phyloP scores from a whole-genome alignment of 164 flowering plant genomes.

The Malania oleifera region DNA sequence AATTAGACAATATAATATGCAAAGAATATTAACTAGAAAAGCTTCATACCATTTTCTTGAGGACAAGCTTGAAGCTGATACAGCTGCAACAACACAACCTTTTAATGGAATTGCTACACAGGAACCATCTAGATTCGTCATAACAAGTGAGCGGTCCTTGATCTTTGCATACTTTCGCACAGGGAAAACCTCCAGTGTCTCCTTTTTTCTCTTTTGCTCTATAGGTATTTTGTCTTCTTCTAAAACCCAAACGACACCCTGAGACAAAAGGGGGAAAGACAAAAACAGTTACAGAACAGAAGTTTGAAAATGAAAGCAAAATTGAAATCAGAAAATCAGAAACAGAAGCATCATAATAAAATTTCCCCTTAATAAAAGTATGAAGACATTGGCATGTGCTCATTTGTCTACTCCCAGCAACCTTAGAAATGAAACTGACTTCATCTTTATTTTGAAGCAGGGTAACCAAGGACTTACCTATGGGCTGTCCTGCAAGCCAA shows the following conservation, averaged over 20 bases:
- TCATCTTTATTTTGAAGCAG: too few relatives aligned
- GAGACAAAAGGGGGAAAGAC: neutral
- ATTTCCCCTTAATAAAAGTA: constrained; percentile 10
- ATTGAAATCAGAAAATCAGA: neutral
- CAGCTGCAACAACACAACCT: constrained; percentile 64
- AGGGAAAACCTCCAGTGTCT: constrained; percentile 80
- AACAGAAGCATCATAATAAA: constrained; percentile 6
- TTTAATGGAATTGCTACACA: constrained; percentile 33
- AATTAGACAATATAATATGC: constrained; percentile 3
- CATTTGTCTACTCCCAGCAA: too few relatives aligned
- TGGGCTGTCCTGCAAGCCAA: too few relatives aligned
- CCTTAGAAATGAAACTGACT: too few relatives aligned
- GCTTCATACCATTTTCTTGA: constrained; percentile 67
- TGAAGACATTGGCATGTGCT: neutral
- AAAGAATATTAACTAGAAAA: constrained; percentile 2
- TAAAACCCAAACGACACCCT: constrained; percentile 81
- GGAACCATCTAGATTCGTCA: constrained; percentile 58
- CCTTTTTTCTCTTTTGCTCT: too few relatives aligned
- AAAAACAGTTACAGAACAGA: too few relatives aligned
- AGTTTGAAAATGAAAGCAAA: neutral
- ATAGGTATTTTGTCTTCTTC: constrained; percentile 60
- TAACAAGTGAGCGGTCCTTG: constrained; percentile 43
- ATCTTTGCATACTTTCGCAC: constrained; percentile 55
- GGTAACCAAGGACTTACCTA: too few relatives aligned
- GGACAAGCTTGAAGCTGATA: constrained; percentile 66